Conservation (phyloP, 1,284 basidiomycete genomes). For the Tilletia walkeri region DNA sequence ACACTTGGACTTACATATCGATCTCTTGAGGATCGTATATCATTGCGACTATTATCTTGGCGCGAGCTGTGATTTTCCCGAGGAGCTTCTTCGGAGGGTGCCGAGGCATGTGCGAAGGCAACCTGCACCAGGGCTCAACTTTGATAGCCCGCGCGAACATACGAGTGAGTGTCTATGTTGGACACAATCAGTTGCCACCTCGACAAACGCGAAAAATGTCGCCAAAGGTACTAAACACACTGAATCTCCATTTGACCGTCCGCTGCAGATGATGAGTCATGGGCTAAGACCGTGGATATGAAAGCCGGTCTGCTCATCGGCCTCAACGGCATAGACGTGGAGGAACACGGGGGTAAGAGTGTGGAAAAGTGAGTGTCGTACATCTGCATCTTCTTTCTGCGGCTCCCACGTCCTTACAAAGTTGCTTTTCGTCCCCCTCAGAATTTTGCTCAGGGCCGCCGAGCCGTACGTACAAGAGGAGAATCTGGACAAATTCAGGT, state of each 20-base stretch:
- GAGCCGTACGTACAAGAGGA: conserved; percentile 39
- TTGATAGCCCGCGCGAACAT: conserved; percentile 31
- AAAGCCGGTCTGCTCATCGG: conserved; percentile 37
- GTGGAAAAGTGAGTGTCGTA: conserved; percentile 19
- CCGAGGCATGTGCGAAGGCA: conserved; percentile 38
- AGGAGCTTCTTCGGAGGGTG: conserved; percentile 45
- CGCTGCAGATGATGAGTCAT: conserved; percentile 31
- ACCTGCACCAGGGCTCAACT: conserved; percentile 24
- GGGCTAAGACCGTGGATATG: conserved; percentile 42
- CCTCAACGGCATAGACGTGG: conserved; percentile 31
- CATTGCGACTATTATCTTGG: conserved; percentile 52
- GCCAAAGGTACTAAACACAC: no score
- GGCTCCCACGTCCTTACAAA: neutral
- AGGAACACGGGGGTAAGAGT: conserved; percentile 35
- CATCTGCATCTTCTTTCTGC: neutral
- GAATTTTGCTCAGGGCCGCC: conserved; percentile 30
- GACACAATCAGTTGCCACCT: neutral
- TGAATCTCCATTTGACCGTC: no score
- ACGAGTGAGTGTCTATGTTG: conserved; percentile 20
- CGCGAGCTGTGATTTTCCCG: conserved; percentile 45
- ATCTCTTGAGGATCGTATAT: conserved; percentile 46
- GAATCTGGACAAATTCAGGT: conserved; percentile 46
- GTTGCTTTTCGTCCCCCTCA: neutral
- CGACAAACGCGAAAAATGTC: neutral
- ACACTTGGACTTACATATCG: conserved; percentile 47